Percentiles rank a stretch among this genome's conserved stretches.
Evolutionary conservation across 495 filamentous ascomycete species (phyloP).

Genomic region (Podospora anserina): DNA sequence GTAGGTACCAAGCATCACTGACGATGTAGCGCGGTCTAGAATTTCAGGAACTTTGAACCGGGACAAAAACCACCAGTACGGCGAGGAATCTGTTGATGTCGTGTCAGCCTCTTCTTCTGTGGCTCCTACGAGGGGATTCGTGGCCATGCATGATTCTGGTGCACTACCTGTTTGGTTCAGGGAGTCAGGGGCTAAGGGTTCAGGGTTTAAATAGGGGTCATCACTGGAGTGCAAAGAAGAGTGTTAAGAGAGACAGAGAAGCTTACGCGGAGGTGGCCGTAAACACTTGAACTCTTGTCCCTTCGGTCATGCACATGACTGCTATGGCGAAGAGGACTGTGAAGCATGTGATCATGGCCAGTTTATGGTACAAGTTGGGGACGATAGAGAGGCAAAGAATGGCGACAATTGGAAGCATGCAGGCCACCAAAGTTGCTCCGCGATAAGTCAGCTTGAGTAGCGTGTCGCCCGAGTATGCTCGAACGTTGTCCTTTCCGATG

Average conservation of each 20-base stretch:
- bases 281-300: neutral
- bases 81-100: neutral
- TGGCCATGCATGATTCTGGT: no score
- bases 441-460: conserved; percentile 15
- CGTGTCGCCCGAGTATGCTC: conserved; percentile 6
- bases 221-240: no score
- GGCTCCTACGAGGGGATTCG: no score
- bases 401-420: conserved; percentile 22
- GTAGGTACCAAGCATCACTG: no score
- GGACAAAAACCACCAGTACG: neutral
- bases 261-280: neutral
- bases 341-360: conserved; percentile 22
- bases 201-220: no score
- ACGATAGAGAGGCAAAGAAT: conserved; percentile 20
- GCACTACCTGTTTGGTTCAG: no score
- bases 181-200: neutral
- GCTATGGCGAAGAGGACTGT: conserved; percentile 21
- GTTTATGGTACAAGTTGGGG: conserved; percentile 1
- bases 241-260: neutral
- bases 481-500: neutral
- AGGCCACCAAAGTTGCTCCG: conserved; percentile 19
- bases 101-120: neutral
- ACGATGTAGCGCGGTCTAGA: no score
- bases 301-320: conserved; percentile 20
- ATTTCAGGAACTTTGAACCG: no score